These are phyloP conservation scores for Blastobotrys indianensis DNA, from an alignment of 1,139 yeast genomes.

Conservation along the genomic window DNA sequence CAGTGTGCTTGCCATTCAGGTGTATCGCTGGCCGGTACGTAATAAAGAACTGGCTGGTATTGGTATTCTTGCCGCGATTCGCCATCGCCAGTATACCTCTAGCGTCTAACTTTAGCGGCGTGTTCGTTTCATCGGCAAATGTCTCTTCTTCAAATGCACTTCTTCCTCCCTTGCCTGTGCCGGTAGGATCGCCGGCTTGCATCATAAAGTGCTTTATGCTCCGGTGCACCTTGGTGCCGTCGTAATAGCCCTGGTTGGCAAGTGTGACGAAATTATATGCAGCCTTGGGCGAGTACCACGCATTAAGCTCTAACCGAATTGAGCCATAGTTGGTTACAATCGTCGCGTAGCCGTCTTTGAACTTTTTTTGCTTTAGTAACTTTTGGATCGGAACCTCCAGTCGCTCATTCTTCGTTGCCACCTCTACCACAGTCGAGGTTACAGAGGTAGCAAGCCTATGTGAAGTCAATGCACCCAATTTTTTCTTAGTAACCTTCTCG, in stretches of 20 bases:
- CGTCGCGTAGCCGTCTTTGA: slow-evolving; percentile 31
- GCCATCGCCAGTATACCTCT: slow-evolving; percentile 86
- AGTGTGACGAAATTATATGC: slow-evolving; percentile 42
- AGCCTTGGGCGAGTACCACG: slow-evolving; percentile 39
- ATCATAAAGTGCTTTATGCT: slow-evolving; percentile 46
- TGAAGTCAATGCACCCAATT: slow-evolving; percentile 22
- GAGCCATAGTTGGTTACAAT: slow-evolving; percentile 40
- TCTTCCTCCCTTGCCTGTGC: slow-evolving; percentile 43
- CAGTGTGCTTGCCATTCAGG: slow-evolving; percentile 66
- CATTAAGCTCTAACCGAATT: slow-evolving; percentile 37
- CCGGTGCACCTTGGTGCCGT: slow-evolving; percentile 42
- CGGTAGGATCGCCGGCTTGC: slow-evolving; percentile 49
- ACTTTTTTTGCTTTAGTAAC: slow-evolving; percentile 29
- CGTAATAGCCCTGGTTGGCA: slow-evolving; percentile 38
- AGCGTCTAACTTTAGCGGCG: slow-evolving; percentile 57
- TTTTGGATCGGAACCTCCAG: slow-evolving; percentile 21
- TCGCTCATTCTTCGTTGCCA: slow-evolving; percentile 26
- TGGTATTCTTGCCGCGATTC: slow-evolving; percentile 55
- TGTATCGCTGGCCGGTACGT: slow-evolving; percentile 69
- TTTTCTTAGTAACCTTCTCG: not conserved
- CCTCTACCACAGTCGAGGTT: slow-evolving; percentile 33
- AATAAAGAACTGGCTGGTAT: slow-evolving; percentile 75
- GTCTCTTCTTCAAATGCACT: slow-evolving; percentile 32
- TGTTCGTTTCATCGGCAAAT: slow-evolving; percentile 54
- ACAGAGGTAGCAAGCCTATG: slow-evolving; percentile 33